Percentiles rank a stretch among this genome's conserved stretches.
Evolutionary conservation across 345 rosid species (phyloP).

Genomic region (Schrenkiella parvula): DNA sequence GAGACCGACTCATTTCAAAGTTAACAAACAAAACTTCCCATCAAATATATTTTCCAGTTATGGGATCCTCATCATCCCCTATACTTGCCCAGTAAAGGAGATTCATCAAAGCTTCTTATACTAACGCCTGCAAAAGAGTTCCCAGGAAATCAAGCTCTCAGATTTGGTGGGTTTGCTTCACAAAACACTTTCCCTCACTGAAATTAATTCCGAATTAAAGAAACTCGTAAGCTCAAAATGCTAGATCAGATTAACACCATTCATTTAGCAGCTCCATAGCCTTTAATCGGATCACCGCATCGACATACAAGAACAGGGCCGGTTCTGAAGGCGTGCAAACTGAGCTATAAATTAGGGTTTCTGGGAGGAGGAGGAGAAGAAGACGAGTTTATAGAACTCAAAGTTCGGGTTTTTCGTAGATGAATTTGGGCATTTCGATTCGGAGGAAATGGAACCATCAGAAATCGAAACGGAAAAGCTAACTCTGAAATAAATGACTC

Average conservation of each 20-base stretch:
- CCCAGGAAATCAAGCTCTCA: not conserved
- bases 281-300: not conserved
- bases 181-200: constrained; percentile 12
- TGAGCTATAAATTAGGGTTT: not conserved
- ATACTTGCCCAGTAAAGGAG: not conserved
- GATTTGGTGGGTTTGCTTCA: constrained; percentile 18
- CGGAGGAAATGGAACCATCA: not conserved
- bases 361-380: not conserved
- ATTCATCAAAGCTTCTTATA: constrained; percentile 8
- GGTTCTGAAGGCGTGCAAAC: constrained; percentile 1
- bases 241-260: constrained; percentile 15
- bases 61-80: constrained; percentile 22
- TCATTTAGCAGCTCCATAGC: constrained; percentile 13
- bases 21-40: constrained; percentile 30
- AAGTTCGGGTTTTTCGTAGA: not conserved
- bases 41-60: constrained; percentile 15
- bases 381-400: not conserved
- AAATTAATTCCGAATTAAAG: not conserved
- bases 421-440: constrained; percentile 9
- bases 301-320: not conserved
- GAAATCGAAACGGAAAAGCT: constrained; percentile 13
- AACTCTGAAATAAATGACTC: not conserved
- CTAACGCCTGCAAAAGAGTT: not conserved
- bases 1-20: constrained; percentile 80
- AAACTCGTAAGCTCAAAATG: not conserved